Base-by-base conservation (phyloP, 768 basidiomycete species). In the Termitomyces sp. region DNA sequence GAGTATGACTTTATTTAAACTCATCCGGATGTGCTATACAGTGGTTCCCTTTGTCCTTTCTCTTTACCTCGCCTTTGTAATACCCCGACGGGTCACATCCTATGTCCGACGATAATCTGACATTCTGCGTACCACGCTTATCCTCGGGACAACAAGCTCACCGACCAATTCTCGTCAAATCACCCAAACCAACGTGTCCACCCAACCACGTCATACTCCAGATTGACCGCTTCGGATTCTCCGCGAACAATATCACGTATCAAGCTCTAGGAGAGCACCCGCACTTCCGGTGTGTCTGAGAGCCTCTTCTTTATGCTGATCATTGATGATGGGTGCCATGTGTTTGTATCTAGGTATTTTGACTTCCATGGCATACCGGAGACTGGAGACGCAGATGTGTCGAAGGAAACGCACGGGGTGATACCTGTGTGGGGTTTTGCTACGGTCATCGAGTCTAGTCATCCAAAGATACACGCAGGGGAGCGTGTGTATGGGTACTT, bases 381-480 rank as follows among this genome's bases (percentile, higher is more conserved):
- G 4, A 58, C 72, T 6, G 58, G 62, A 33, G 65, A 64, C 15
- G 73, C 77, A 4, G 64, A 64, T 11, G 73, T 78, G 6, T 81
- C 81, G 4, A 63, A 77, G 5, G 72, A 73, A 56, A 82, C 81
- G 0, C 82, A 88, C 65, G 88, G 86, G 0, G 66, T 89, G 30
- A 78, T 86, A 18, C 87, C 87, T 0, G 88, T 88, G 6, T 89
- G 87, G 87, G 88, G 86, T 9, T 89, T 87, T 59, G 87, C 82
- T 13, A 84, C 81, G 0, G 68, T 89, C 4, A 65, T 81, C 5
- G 67, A 64, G 44, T 87, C 85, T 0, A 75, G 75, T 0, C 80
- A 83, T 65, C 66, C 74, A 2, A 76, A 75, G 54, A 78, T 88
- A 33, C 57, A 69, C 24, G 55, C 70, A 36, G 86, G 84, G 7